Percentiles rank a stretch among this genome's conserved stretches.
Conservation (phyloP, 2,329 filamentous ascomycete genomes). For the Fusarium armeniacum region DNA sequence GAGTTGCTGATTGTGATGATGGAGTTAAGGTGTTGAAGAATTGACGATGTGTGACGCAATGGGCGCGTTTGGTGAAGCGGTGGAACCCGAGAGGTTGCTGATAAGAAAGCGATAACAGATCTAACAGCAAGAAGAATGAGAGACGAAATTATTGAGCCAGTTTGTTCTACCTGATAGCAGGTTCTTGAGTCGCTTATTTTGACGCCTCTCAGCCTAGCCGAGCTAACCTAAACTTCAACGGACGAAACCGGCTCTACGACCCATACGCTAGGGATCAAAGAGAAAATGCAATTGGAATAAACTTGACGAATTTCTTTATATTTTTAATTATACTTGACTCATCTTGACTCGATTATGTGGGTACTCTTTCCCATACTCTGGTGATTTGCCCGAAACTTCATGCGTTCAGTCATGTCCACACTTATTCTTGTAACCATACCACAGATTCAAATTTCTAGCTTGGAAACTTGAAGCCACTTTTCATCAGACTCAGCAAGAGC, state of each 20-base stretch:
- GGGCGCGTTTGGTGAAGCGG: conserved; percentile 7
- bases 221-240: neutral
- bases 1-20: conserved; percentile 2
- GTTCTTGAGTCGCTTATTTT: neutral
- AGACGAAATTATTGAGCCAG: neutral
- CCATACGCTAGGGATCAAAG: neutral
- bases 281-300: neutral
- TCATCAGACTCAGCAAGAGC: conserved; percentile 50
- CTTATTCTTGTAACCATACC: too few relatives aligned
- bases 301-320: neutral
- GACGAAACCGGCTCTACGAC: conserved; percentile 16
- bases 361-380: neutral
- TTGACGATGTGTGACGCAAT: conserved; percentile 33
- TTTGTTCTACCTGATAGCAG: fast-evolving
- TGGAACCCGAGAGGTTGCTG: conserved; percentile 12
- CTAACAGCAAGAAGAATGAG: fast-evolving
- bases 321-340: neutral
- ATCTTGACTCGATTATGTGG: fast-evolving
- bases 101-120: conserved; percentile 6
- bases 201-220: neutral
- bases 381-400: neutral
- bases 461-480: conserved; percentile 49
- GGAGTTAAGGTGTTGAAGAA: neutral
- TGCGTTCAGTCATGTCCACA: too few relatives aligned
- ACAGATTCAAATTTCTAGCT: conserved; percentile 9